These are phyloP conservation scores for Plantago elongata DNA, from an alignment of 257 asterid species.

Conservation along the genomic window DNA sequence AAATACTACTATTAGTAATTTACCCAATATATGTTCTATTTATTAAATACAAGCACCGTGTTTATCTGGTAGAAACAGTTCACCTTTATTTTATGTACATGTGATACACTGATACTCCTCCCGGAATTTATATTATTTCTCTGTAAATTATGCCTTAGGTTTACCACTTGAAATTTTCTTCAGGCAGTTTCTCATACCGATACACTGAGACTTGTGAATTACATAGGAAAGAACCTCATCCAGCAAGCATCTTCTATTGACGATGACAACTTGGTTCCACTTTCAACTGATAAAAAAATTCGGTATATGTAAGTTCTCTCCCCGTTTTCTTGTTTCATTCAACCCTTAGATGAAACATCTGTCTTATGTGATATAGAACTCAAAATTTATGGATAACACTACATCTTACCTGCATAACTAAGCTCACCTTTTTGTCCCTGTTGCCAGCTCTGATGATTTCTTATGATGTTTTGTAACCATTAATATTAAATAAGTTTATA, in stretches of 20 bases:
- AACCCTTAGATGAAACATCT: background rate
- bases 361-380: too few species aligned
- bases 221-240: conserved; percentile 32
- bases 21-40: too few species aligned
- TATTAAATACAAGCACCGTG: background rate
- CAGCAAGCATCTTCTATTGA: conserved; percentile 30
- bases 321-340: background rate
- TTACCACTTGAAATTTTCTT: conserved; percentile 18
- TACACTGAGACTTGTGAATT: conserved; percentile 30
- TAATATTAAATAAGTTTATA: conserved; percentile 17
- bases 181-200: conserved; percentile 49
- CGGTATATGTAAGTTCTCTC: conserved; percentile 41
- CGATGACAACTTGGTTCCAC: conserved; percentile 36
- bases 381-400: conserved; percentile 13
- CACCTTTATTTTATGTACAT: background rate
- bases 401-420: background rate
- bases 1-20: background rate
- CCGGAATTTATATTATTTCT: background rate
- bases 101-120: background rate
- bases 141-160: background rate
- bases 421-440: background rate
- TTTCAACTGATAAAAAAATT: conserved; percentile 30
- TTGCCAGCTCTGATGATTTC: conserved; percentile 7
- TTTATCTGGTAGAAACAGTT: background rate
- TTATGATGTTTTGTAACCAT: conserved; percentile 14